A percentile compares a stretch with the other conserved stretches of the same genome.
Conservation (phyloP, 306 rosid genomes). For the Vachellia collinsii region DNA sequence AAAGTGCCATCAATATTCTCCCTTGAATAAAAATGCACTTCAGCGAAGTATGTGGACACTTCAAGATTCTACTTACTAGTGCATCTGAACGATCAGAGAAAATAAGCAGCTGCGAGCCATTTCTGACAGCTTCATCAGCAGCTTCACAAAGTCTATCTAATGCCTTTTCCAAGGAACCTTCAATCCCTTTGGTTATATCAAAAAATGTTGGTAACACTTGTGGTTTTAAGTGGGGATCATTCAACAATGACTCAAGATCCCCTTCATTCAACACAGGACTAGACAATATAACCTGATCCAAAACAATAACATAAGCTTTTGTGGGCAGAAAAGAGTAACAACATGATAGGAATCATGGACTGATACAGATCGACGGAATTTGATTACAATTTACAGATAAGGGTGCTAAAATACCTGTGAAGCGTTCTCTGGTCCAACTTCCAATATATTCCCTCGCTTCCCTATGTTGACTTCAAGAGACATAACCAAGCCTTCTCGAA, state of each 20-base stretch:
- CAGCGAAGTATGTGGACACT: slow-evolving; percentile 16
- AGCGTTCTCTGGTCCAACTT: slow-evolving; percentile 95
- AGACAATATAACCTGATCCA: slow-evolving; percentile 82
- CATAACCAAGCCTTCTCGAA: slow-evolving; percentile 98
- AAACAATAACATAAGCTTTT: slow-evolving; percentile 33
- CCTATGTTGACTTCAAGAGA: slow-evolving; percentile 98
- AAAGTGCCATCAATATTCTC: background rate
- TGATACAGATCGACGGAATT: slow-evolving; percentile 9
- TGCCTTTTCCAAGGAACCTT: slow-evolving; percentile 87
- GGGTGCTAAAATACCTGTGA: slow-evolving; percentile 67
- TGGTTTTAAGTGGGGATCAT: slow-evolving; percentile 74
- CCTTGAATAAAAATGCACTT: background rate
- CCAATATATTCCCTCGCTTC: slow-evolving; percentile 84
- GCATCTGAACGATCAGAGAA: slow-evolving; percentile 92
- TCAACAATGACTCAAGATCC: slow-evolving; percentile 84
- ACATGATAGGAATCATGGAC: slow-evolving; percentile 17
- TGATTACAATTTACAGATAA: slow-evolving; percentile 9
- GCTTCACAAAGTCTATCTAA: slow-evolving; percentile 86
- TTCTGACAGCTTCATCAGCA: slow-evolving; percentile 99
- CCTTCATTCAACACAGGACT: slow-evolving; percentile 94
- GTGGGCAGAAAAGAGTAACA: slow-evolving; percentile 32
- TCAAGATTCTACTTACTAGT: slow-evolving; percentile 58
- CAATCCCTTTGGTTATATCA: slow-evolving; percentile 88
- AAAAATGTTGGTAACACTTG: slow-evolving; percentile 82
- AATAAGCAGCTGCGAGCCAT: slow-evolving; percentile 90